A percentile compares a stretch with the other conserved stretches of the same genome.
Evolutionary conservation across 768 basidiomycete species (phyloP).

Genomic region (Porpolomopsis calyptriformis): DNA sequence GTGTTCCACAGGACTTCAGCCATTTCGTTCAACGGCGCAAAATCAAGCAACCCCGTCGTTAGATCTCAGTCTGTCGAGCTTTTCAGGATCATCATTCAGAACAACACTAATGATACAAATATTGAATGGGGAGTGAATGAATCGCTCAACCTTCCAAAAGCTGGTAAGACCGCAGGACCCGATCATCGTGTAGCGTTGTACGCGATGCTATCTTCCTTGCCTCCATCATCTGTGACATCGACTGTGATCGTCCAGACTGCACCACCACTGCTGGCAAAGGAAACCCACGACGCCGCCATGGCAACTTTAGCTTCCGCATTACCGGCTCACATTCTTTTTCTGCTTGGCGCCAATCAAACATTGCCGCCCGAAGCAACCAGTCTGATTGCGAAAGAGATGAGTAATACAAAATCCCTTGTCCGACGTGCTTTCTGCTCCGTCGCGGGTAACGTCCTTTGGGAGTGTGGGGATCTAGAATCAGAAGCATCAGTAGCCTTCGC

Average conservation of each 20-base stretch:
- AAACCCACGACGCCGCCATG: slow-evolving; percentile 62
- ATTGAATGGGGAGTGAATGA: slow-evolving; percentile 46
- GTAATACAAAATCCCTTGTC: slow-evolving; percentile 45
- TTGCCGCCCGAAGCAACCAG: slow-evolving; percentile 35
- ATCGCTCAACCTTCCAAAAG: slow-evolving; percentile 60
- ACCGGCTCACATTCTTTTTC: slow-evolving; percentile 44
- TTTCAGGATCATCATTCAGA: slow-evolving; percentile 40
- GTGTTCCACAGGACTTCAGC: slow-evolving; percentile 45
- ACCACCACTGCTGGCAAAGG: slow-evolving; percentile 47
- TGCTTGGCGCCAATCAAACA: slow-evolving; percentile 33
- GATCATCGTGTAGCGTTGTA: slow-evolving; percentile 81
- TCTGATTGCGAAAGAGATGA: slow-evolving; percentile 63
- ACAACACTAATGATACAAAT: slow-evolving; percentile 26
- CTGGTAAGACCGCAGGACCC: slow-evolving; percentile 77
- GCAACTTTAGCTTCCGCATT: slow-evolving; percentile 45
- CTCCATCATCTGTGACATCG: slow-evolving; percentile 33
- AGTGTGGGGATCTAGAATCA: slow-evolving; percentile 28
- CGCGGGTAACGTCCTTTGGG: slow-evolving; percentile 52
- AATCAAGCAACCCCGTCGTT: slow-evolving; percentile 58
- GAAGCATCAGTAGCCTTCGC: slow-evolving; percentile 42
- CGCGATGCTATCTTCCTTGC: slow-evolving; percentile 55
- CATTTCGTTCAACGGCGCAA: slow-evolving; percentile 55
- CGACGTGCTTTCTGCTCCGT: slow-evolving; percentile 54
- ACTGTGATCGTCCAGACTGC: slow-evolving; percentile 35
- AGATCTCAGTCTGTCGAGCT: slow-evolving; percentile 47